Base-by-base conservation (phyloP, 495 filamentous ascomycete genomes). In the Aspergillus baeticus region DNA sequence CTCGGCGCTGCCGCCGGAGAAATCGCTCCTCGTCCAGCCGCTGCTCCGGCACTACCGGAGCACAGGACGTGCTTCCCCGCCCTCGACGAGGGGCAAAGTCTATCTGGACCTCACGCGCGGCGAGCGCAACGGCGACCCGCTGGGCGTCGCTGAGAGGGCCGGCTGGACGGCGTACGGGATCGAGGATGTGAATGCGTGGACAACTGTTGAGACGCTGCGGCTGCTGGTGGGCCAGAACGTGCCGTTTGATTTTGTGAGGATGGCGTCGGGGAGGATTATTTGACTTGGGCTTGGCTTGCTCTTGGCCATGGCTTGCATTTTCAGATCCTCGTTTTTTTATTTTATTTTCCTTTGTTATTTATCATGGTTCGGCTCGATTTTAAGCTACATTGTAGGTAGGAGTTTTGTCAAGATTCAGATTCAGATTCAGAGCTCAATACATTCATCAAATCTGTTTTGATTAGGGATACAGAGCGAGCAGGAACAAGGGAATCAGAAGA, bases 211-310 rank as follows among this genome's bases (percentile, higher is more conserved):
- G 69, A 92, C 87, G 33, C 70, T 92, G 10, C 76, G 89, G 42
- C 62, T 92, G 58, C 75, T 94, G 8, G 88, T 92, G 8, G 89
- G 90, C 14, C 86, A 91, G 76, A 92, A 92, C 66, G 89, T 94
- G 34, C 87, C 87, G 22, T 92, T 90, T 74, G 90, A 90, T 70
- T 94, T 94, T 74, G 89, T 92, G 34, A 69, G 89, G 36, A 76
- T 92, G 73, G 88, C 89, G 7, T 86, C 85, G 59, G 89, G 88
- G 14, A 69, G 87, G 56, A 66, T 90, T 64, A 90, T 84, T 69
- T 88, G 75, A 22, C 17, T 68, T 47, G n/a, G n/a, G n/a, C n/a
- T n/a, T n/a, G n/a, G n/a, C n/a, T n/a, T n/a, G n/a, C n/a, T n/a
- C n/a, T n/a, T n/a, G n/a, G n/a, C n/a, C n/a, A n/a, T n/a, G n/a